Evolutionary conservation across 495 filamentous ascomycete genomes (phyloP).

Genomic region (Lepidopterella palustris): DNA sequence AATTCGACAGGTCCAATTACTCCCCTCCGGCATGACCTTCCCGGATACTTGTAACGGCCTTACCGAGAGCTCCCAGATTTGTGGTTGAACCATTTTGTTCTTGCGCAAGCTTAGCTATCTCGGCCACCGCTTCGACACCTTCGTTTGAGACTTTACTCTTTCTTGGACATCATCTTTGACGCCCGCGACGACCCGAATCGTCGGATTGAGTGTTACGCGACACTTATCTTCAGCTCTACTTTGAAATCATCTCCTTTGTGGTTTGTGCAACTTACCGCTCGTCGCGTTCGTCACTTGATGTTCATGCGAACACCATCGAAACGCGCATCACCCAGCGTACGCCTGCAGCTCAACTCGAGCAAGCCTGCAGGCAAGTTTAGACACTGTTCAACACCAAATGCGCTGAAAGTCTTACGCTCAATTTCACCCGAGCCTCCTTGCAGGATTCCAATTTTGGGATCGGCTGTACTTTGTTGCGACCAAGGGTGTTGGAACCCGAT

Average conservation of each 20-base stretch:
- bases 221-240: neutral
- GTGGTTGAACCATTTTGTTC: neutral
- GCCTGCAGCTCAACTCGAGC: neutral
- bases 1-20: neutral
- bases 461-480: neutral
- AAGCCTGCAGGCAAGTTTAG: neutral
- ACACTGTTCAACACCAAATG: neutral
- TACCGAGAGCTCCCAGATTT: neutral
- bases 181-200: neutral
- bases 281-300: neutral
- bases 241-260: neutral
- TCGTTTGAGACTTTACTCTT: neutral
- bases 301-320: neutral
- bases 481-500: neutral
- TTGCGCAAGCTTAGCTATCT: neutral
- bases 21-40: neutral
- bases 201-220: neutral
- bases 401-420: neutral
- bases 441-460: conserved; percentile 7
- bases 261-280: neutral
- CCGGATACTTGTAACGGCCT: neutral
- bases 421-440: conserved; percentile 7
- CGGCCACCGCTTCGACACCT: neutral
- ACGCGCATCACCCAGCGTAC: neutral
- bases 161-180: neutral